Evolutionary conservation across 2,329 filamentous ascomycete species (phyloP), one percentile per base, ranked within the genome.

Genomic region (Penicillium brevicompactum): DNA sequence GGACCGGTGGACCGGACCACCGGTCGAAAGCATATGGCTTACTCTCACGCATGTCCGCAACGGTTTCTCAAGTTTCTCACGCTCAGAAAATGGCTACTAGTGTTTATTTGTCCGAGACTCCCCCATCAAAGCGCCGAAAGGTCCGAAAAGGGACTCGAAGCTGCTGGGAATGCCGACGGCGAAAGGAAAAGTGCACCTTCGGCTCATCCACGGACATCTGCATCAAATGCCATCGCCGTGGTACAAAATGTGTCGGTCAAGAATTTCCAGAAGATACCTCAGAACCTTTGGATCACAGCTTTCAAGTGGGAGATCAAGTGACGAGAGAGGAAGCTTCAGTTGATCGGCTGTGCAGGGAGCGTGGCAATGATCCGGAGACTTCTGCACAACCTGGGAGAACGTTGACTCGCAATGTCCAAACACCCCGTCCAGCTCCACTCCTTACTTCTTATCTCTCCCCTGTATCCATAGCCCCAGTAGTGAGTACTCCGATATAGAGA

Each of bases 231-330:
- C 48, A 51, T 24, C 57, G 54, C 3, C 62, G 64, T 3, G 59
- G 57, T 2, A 55, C 47, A 2, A 51, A 38, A 30, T 83, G 82
- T 52, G 62, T 82, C 30, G 75, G 79, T 56, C 82, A 85, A 57
- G 80, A 82, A 47, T 75, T 76, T 24, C 70, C 71, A 2, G 75
- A 80, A 30, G 71, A 74, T 37, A 44, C 2, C 6, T 37, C 13
- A 13, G 13, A 14, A 1, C 16, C 14, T 37, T 14, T 37, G 34
- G 1, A n/a, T n/a, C 34, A n/a, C 3, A 7, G 11, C 2, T 4
- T 6, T 4, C 11, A 37, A n/a, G 13, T 4, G 5, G 34, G 34
- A 3, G 34, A 37, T 37, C 14, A 13, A 1, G 34, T 37, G 13
- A 13, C 34, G 34, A 37, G 14, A n/a, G 47, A 30, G 30, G 32